A percentile compares a stretch with the other conserved stretches of the same genome.
These are phyloP conservation scores for Phytophthora kernoviae DNA, from an alignment of 352 stramenopile genomes.

Conservation along the genomic window DNA sequence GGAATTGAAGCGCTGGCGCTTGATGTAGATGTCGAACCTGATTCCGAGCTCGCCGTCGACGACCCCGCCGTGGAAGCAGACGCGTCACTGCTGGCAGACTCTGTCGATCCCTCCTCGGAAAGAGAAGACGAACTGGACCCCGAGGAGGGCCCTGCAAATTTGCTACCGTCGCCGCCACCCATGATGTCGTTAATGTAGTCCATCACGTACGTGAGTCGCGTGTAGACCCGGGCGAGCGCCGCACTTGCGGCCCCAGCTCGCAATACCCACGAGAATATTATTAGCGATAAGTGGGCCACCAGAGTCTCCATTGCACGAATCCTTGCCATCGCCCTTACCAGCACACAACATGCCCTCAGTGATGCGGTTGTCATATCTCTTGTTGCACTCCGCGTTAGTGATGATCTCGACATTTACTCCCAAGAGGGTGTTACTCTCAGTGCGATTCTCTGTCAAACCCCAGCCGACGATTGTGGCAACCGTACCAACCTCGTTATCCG, in stretches of 20 bases:
- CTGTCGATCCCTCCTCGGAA: neutral
- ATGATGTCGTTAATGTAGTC: slow-evolving; percentile 30
- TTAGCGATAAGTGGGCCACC: slow-evolving; percentile 43
- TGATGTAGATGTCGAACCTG: neutral
- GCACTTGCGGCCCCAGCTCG: slow-evolving; percentile 50
- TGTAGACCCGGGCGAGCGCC: slow-evolving; percentile 42
- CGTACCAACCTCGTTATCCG: slow-evolving; percentile 36
- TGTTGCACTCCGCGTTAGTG: slow-evolving; percentile 45
- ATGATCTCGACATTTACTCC: slow-evolving; percentile 48
- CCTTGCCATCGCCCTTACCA: slow-evolving; percentile 36
- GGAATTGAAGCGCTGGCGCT: neutral
- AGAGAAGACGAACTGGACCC: neutral
- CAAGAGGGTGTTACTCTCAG: slow-evolving; percentile 26
- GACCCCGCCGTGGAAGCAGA: neutral
- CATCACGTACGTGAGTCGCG: slow-evolving; percentile 38
- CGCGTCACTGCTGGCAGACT: neutral
- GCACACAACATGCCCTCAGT: slow-evolving; percentile 49
- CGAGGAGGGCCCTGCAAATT: neutral
- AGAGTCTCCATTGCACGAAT: slow-evolving; percentile 58
- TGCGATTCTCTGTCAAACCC: slow-evolving; percentile 39
- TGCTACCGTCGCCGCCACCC: slow-evolving; percentile 2
- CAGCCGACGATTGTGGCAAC: slow-evolving; percentile 46
- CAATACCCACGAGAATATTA: slow-evolving; percentile 44
- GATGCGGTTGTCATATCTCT: slow-evolving; percentile 44
- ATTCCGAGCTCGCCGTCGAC: neutral